Conservation (phyloP, 495 filamentous ascomycete species). For the Hypoxylon intermedium region DNA sequence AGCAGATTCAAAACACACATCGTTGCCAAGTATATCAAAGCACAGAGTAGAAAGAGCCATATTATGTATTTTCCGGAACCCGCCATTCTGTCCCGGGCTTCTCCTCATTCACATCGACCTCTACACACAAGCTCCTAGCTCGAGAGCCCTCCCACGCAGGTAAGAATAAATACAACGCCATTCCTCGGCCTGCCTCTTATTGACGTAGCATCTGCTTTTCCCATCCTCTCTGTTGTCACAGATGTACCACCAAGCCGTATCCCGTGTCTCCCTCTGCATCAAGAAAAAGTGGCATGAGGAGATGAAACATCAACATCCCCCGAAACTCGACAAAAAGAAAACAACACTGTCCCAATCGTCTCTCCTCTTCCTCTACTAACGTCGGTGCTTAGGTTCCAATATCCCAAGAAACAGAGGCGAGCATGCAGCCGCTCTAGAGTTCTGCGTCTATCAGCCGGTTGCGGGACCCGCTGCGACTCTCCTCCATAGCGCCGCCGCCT, state of each 20-base stretch:
- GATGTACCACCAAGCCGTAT: constrained; percentile 23
- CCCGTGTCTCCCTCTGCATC: constrained; percentile 19
- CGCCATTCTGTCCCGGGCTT: constrained; percentile 10
- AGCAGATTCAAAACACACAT: constrained; percentile 16
- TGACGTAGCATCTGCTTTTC: constrained; percentile 6
- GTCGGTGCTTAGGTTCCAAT: constrained; percentile 15
- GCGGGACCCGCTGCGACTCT: neutral
- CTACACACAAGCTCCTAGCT: too few relatives aligned
- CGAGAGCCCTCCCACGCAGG: constrained; percentile 7
- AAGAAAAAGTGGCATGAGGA: constrained; percentile 30
- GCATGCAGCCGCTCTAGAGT: constrained; percentile 3
- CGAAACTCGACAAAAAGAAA: constrained; percentile 33
- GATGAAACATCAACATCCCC: constrained; percentile 24
- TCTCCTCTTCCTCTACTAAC: constrained; percentile 13
- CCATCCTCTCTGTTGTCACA: constrained; percentile 2
- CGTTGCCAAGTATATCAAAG: neutral
- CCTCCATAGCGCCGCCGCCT: constrained; percentile 10
- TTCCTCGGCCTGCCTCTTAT: constrained; percentile 37
- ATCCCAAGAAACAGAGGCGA: constrained; percentile 7
- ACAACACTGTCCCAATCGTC: neutral
- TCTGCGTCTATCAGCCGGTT: neutral
- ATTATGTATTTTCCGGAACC: constrained; percentile 41
- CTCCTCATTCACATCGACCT: constrained; percentile 11
- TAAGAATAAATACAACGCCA: constrained; percentile 30
- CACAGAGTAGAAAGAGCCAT: constrained; percentile 26